Conservation (phyloP, 202 grass and related monocot genomes). For the Alloteropsis angusta region DNA sequence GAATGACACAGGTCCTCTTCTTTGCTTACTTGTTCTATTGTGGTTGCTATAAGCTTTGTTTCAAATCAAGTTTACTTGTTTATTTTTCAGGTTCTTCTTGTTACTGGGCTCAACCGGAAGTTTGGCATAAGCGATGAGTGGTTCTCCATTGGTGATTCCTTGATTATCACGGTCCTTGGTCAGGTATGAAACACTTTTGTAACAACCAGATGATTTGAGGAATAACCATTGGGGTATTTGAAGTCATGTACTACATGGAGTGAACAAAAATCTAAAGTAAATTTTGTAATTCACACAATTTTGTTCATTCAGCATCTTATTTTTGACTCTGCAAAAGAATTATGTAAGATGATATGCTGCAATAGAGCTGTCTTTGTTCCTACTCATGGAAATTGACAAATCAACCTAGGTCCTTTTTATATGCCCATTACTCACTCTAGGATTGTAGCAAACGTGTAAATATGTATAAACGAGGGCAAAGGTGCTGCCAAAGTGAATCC, state of each 20-base stretch:
- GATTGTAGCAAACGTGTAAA: background rate
- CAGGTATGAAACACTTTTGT: slow-evolving; percentile 40
- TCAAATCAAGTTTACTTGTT: slow-evolving; percentile 11
- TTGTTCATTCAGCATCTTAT: background rate
- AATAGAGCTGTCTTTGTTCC: background rate
- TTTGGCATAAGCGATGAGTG: slow-evolving; percentile 86
- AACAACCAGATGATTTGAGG: background rate
- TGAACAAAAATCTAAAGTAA: background rate
- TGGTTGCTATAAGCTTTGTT: slow-evolving; percentile 2
- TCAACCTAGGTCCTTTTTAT: background rate
- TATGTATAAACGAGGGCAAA: background rate
- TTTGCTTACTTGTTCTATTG: slow-evolving; percentile 1
- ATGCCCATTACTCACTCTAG: background rate
- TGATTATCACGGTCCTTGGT: slow-evolving; percentile 92
- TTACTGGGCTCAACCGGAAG: slow-evolving; percentile 63
- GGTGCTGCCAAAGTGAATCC: background rate
- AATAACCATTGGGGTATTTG: background rate
- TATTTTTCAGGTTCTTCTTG: slow-evolving; percentile 67
- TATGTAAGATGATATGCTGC: background rate
- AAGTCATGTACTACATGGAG: background rate
- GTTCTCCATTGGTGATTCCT: slow-evolving; percentile 93
- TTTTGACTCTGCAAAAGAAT: background rate
- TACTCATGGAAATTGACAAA: background rate
- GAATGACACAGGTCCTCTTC: slow-evolving; percentile 80
- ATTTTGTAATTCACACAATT: background rate